Base-by-base conservation (phyloP, 495 filamentous ascomycete species). In the Lophiotrema nucula region DNA sequence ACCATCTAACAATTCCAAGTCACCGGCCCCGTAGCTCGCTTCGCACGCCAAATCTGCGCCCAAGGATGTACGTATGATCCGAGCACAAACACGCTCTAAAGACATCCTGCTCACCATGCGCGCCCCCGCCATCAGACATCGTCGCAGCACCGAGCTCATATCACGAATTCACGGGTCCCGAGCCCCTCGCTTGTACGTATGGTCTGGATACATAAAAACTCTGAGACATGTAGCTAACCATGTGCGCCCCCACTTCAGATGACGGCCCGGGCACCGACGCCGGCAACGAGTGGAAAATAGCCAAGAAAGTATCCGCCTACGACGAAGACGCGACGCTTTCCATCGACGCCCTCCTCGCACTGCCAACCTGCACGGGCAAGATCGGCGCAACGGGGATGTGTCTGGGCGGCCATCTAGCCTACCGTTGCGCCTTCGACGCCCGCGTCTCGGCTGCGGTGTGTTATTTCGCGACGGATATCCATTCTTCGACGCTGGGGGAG, bases 331-430 rank as follows among this genome's bases (percentile, higher is more conserved):
- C 88, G 21, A 78, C 73, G 21, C 76, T 89, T 37, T 75, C 81
- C n/a, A 85, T 97, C 47, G 82, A 88, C 70, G 74, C 82, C 56
- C 83, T 97, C 4, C 73, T 95, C 38, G 79, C 79, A 13, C 79
- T 95, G 11, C 76, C 79, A 6, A 95, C 89, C 19, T 96, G 92
- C 71, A 95, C 84, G 61, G 91, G 92, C 27, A 81, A 82, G 11
- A 83, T 97, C 50, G 92, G 92, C 38, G 76, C 88, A 1, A 95
- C 91, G 6, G 92, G 92, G 27, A 97, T 97, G 92, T 96, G 92
- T 71, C 83, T 97, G 2, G 92, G 92, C 48, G 92, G 92, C 3
- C 92, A 97, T 70, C 79, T 96, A 21, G 87, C 92, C 37, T 88
- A 89, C 63, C 83, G 92, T 47, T 90, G 88, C 66, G 89, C 85